These are phyloP conservation scores for Emmonsiellopsis sp. DNA, from an alignment of 2,329 filamentous ascomycete species.

Conservation along the genomic window DNA sequence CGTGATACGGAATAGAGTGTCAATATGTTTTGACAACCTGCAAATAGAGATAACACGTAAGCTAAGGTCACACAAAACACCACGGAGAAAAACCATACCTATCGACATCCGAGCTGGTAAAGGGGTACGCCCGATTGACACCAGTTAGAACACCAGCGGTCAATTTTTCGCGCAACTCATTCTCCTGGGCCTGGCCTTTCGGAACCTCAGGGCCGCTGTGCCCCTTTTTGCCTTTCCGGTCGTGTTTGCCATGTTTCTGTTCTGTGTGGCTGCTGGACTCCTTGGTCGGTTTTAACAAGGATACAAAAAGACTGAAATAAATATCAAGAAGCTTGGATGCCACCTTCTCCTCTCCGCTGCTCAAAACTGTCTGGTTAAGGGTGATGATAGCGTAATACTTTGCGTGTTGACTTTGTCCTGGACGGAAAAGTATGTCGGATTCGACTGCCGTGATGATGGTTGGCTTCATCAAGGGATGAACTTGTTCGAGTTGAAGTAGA, in stretches of 20 bases:
- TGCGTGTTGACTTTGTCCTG: slow-evolving; percentile 76
- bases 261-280: slow-evolving; percentile 27
- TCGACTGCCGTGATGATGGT: slow-evolving; percentile 80
- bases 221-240: slow-evolving; percentile 31
- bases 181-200: slow-evolving; percentile 38
- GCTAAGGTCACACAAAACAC: slow-evolving; percentile 1
- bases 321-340: slow-evolving; percentile 76
- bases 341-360: slow-evolving; percentile 68
- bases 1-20: slow-evolving; percentile 90
- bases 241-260: slow-evolving; percentile 34
- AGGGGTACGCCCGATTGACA: slow-evolving; percentile 92
- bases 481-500: slow-evolving; percentile 78
- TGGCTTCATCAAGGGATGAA: slow-evolving; percentile 87
- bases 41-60: slow-evolving; percentile 14
- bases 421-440: slow-evolving; percentile 75
- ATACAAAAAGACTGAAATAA: slow-evolving; percentile 84
- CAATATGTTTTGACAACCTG: slow-evolving; percentile 76
- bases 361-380: slow-evolving; percentile 90
- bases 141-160: slow-evolving; percentile 86
- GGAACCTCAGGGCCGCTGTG: slow-evolving; percentile 12
- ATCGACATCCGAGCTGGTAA: slow-evolving; percentile 69
- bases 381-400: slow-evolving; percentile 97
- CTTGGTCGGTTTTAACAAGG: slow-evolving; percentile 58
- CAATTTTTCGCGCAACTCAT: slow-evolving; percentile 79
- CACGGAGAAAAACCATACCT: slow-evolving; percentile 42